Evolutionary conservation across 345 rosid species (phyloP), one percentile per base, ranked within the genome.

Genomic region (Adansonia digitata): DNA sequence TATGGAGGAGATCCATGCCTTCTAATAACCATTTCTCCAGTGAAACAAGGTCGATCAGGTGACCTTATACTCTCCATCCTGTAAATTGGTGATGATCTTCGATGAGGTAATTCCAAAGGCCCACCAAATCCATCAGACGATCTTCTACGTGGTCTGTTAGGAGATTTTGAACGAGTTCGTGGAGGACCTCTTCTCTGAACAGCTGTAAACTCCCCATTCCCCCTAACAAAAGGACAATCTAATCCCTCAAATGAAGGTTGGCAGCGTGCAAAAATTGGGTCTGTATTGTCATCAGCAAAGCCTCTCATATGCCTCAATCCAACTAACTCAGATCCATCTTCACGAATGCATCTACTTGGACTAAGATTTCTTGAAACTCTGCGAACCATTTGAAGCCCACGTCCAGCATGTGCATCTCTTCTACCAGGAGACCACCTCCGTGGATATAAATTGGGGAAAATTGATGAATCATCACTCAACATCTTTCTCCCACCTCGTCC

Each of bases 41-140:
- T 66, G 70, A 85, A 90, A 79, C 89, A 82, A 83, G 91, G 75
- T 68, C 85, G 88, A 2, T 88, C 89, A 46, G 97, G 94, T 67
- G 97, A 88, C 73, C 85, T 84, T 53, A 83, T 76, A 77, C 89
- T 87, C 62, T 85, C 92, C 84, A 78, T 82, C 82, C 91, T 81
- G 80, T 80, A 89, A 76, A 84, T 77, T 74, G 91, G 89, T 66
- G 97, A 86, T 45, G 96, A 90, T 64, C 90, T 84, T 71, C 83
- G 84, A 80, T 77, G 82, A 75, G 84, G 78, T 81, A 91, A 84
- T 27, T 90, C 94, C 65, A 85, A 73, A 67, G 82, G 85, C 63
- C 90, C 90, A 82, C 77, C 84, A 80, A 88, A 90, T 2, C 83
- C 91, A 73, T 90, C 91, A 10, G 89, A 91, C 34, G 98, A 81